A percentile compares a stretch with the other conserved stretches of the same genome.
Evolutionary conservation across 2,329 filamentous ascomycete species (phyloP).

Genomic region (Phialophora expanda): DNA sequence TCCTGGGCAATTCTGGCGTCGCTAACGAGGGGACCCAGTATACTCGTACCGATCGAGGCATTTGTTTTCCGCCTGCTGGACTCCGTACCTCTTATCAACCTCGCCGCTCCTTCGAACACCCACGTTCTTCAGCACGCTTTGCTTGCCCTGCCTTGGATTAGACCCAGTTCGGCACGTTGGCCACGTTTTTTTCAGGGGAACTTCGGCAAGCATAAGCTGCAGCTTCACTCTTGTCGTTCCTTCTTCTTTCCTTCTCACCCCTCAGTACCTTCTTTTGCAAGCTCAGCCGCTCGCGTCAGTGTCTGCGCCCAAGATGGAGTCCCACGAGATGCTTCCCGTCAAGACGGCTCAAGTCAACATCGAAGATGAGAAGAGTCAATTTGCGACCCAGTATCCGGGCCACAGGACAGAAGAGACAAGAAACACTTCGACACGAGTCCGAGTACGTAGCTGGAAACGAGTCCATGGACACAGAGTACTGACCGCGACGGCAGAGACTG

Average conservation of each 20-base stretch:
- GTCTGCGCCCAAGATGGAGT: slow-evolving; percentile 16
- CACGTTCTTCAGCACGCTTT: slow-evolving; percentile 7
- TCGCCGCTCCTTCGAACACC: neutral
- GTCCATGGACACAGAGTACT: neutral
- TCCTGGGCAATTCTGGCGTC: neutral
- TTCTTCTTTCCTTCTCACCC: slow-evolving; percentile 5
- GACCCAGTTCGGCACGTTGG: slow-evolving; percentile 12
- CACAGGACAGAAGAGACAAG: slow-evolving; percentile 24
- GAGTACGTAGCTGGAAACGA: slow-evolving; percentile 15
- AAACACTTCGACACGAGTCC: slow-evolving; percentile 25
- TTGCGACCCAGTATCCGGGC: slow-evolving; percentile 17
- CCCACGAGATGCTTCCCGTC: slow-evolving; percentile 24
- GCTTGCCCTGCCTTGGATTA: slow-evolving; percentile 4
- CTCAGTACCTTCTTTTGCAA: neutral
- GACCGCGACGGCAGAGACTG: slow-evolving; percentile 32
- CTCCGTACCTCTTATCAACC: slow-evolving; percentile 5
- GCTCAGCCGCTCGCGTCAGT: neutral
- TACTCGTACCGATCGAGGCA: neutral
- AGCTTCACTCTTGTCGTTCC: slow-evolving; percentile 6
- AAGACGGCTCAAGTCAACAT: slow-evolving; percentile 22
- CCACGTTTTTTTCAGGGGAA: slow-evolving; percentile 16
- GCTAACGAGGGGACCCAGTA: neutral
- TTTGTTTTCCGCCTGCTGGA: neutral
- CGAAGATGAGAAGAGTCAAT: slow-evolving; percentile 16
- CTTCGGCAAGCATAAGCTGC: slow-evolving; percentile 19